Base-by-base conservation (phyloP, 1,284 basidiomycete species). In the Moesziomyces antarcticus region DNA sequence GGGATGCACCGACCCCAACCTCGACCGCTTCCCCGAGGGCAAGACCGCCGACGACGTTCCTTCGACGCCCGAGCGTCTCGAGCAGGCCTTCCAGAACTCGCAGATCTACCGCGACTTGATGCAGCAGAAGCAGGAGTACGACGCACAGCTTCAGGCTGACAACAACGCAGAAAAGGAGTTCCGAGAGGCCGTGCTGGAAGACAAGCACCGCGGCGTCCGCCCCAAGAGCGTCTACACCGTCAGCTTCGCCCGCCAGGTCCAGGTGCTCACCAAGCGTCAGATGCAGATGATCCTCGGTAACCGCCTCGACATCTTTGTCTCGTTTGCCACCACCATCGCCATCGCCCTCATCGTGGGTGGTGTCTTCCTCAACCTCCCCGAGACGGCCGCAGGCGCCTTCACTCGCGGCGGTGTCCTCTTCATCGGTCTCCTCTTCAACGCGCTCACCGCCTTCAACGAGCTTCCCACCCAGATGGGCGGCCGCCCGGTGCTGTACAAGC, bases 281-380 rank as follows among this genome's bases (percentile, higher is more conserved):
- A 91, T 93, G 85, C 88, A 90, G 75, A 89, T 90, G 83, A 87
- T 89, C 59, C 85, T 93, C 64, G 93, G 94, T 84, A 91, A 95
- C 85, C 87, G 86, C 56, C 92, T 94, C 84, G 91, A 92, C 80
- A 86, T 94, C 50, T 87, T 88, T 80, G 76, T 67, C 47, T 77
- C 58, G 43, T 81, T 73, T 60, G 62, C 87, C 50, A 86, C 85
- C 10, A 53, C 70, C 30, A 61, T 76, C 45, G 56, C 58, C 64
- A 66, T 73, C 30, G 90, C 92, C 51, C 85, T 96, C 51, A 89
- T 96, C 54, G 89, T 93, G 69, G 93, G 92, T 35, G 89, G 92
- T 85, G 89, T 92, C 37, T 89, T 94, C 56, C 93, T 76, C 27
- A 67, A 79, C 35, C 55, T 79, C 50, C 75, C 75, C 9, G 27